Evolutionary conservation across 2,329 filamentous ascomycete genomes (phyloP).

Genomic region (Zopfia rhizophila): DNA sequence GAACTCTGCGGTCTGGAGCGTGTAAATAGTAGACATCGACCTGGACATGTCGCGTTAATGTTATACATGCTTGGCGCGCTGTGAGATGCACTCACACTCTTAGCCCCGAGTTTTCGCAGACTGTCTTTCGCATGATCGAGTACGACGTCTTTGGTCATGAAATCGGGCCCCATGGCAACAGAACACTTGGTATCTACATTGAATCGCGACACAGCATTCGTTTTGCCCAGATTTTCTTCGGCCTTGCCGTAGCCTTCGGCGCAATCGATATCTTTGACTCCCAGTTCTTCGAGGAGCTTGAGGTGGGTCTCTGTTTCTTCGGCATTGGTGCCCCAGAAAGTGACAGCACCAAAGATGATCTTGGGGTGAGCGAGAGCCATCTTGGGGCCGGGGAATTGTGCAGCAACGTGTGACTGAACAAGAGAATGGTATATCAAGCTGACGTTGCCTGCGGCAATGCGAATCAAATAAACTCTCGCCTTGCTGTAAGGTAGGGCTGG

Average conservation of each 20-base stretch:
- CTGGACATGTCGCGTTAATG: too few species aligned
- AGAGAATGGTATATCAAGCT: slow-evolving; percentile 1
- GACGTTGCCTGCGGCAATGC: slow-evolving; percentile 1
- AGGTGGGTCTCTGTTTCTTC: slow-evolving; percentile 8
- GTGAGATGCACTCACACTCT: slow-evolving; percentile 8
- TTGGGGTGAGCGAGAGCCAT: slow-evolving; percentile 5
- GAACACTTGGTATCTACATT: slow-evolving; percentile 9
- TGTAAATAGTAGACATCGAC: slow-evolving; percentile 19
- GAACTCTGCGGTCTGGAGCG: slow-evolving; percentile 8
- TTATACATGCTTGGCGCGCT: slow-evolving; percentile 2
- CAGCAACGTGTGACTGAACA: slow-evolving; percentile 1
- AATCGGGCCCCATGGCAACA: slow-evolving; percentile 5
- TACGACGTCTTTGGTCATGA: slow-evolving; percentile 6
- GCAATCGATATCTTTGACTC: slow-evolving; percentile 7
- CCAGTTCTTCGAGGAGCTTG: slow-evolving; percentile 6
- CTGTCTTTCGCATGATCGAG: slow-evolving; percentile 4
- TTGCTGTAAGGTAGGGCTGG: slow-evolving; percentile 1
- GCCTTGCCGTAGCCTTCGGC: slow-evolving; percentile 6
- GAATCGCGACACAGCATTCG: slow-evolving; percentile 3
- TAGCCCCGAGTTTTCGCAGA: slow-evolving; percentile 6
- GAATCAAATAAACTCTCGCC: slow-evolving; percentile 6
- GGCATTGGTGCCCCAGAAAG: slow-evolving; percentile 5
- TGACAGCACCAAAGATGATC: slow-evolving; percentile 5
- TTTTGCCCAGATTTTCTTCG: slow-evolving; percentile 6
- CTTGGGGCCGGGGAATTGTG: slow-evolving; percentile 1